Evolutionary conservation across 208 protist species (phyloP), one percentile per base, ranked within the genome.

Genomic region (Kentomonas sorsogonicus): DNA sequence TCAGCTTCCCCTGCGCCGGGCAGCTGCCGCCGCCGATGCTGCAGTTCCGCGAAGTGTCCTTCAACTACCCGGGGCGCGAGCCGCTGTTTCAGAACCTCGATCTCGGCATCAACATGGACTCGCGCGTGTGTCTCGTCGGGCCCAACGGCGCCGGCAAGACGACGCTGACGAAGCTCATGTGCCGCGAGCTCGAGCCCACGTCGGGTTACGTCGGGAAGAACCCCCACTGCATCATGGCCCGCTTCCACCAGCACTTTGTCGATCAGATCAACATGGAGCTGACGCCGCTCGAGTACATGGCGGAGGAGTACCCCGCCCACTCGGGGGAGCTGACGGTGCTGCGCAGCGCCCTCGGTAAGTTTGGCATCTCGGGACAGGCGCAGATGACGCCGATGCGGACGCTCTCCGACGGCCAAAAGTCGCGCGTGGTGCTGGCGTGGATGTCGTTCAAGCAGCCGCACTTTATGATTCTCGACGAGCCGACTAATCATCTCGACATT

Each of bases 401-500:
- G n/a, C 85, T 99, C 6, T 96, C 83, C 1, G 97, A 98, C 41
- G 98, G 98, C 2, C 96, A 99, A 69, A 98, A 98, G 77, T 94
- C 91, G 36, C 83, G 98, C 52, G 95, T 99, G 5, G 94, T 98
- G 53, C 94, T 99, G 41, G 77, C 95, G 11, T 97, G 94, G 75
- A 80, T 99, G 53, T 77, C 93, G 2, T 94, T 94, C 70, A 60
- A 67, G 44, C 68, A 83, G n/a, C 96, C 97, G 3, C 96, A 99
- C 66, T 93, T 99, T 29, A 84, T 99, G 55, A 91, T 99, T 63
- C 79, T 98, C 29, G 97, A 99, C 69, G 97, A 99, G 86, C 97
- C 97, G 15, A 99, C 97, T 2, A 99, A 99, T 68, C 94, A 98
- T 66, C 71, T 99, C 33, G 97, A 98, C 74, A 98, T 98, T 68